A percentile compares a stretch with the other conserved stretches of the same genome.
phyloP scores from a whole-genome alignment of 2,329 filamentous ascomycete genomes.

The Fusarium stilboides region DNA sequence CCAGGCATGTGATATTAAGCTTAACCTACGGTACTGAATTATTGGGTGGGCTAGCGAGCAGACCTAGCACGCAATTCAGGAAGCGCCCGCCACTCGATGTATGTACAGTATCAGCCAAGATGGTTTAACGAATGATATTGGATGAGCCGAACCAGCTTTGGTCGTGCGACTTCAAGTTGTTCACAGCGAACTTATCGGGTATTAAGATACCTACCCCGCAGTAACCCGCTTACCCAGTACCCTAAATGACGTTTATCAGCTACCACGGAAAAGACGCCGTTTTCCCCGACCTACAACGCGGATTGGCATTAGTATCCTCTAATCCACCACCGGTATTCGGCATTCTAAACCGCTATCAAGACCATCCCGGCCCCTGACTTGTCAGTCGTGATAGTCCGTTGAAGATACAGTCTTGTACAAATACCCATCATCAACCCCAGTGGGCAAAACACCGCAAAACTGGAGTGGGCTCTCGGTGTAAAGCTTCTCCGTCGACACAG shows the following conservation, averaged over 20 bases:
- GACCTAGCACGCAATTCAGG: background rate
- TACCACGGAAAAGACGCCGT: slow-evolving; percentile 30
- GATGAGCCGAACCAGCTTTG: background rate
- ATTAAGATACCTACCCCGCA: slow-evolving; percentile 39
- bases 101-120: background rate
- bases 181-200: slow-evolving; percentile 18
- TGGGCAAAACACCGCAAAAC: slow-evolving; percentile 20
- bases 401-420: slow-evolving; percentile 2
- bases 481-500: slow-evolving; percentile 24
- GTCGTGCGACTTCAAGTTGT: slow-evolving; percentile 8
- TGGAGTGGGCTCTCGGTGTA: slow-evolving; percentile 15
- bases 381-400: slow-evolving; percentile 1
- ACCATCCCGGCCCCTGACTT: slow-evolving; percentile 1
- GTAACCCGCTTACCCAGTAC: slow-evolving; percentile 26
- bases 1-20: no score
- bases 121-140: background rate
- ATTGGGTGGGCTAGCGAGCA: background rate
- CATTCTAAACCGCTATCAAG: slow-evolving; percentile 26
- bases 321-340: slow-evolving; percentile 33
- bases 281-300: slow-evolving; percentile 34
- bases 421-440: background rate
- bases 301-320: slow-evolving; percentile 28
- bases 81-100: background rate
- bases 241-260: slow-evolving; percentile 37
- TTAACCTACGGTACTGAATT: background rate